Evolutionary conservation across 2,329 filamentous ascomycete genomes (phyloP), one percentile per base, ranked within the genome.

Genomic region (Fusarium sororula): DNA sequence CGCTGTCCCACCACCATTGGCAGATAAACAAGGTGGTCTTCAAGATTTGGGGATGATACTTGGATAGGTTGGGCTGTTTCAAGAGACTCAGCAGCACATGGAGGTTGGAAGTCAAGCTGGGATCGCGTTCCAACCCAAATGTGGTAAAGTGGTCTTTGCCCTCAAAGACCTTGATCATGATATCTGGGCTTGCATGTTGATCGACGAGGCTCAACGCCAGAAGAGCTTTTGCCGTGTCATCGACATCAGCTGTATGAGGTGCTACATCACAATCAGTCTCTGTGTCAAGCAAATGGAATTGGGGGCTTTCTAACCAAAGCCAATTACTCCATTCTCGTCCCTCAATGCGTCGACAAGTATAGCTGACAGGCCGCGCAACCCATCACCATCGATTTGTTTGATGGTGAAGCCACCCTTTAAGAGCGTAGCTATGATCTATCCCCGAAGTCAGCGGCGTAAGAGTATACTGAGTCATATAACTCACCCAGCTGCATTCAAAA

Each of bases 401-500:
- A 18, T 1, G 0, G 55, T 17, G 17, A 45, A 65, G 6, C 55
- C 39, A 17, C 15, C 15, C 11, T 53, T 28, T 4, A 65, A 18
- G 10, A 60, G 47, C 6, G 62, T 60, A 1, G 55, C 62, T 6
- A 65, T 1, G 9, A 30, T 45, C 55, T 65, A 15, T 0, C 4
- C 0, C 22, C 12, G 0, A 12, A 3, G 6, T 58, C 8, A 64
- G 53, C 7, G 6, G 4, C 13, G 0, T 3, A 15, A 28, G 7
- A 4, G 18, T 12, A 10, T 4, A 6, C 1, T 7, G 22, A 9
- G 11, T 2, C 3, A 32, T 2, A 22, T 8, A 1, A 42, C 61
- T 45, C 4, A 60, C 62, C 62, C 55, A 65, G 32, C 62, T 65
- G 8, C 45, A 53, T 11, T 65, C 55, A 11, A 65, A 65, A 32